Evolutionary conservation across 2,329 filamentous ascomycete species (phyloP), one percentile per base, ranked within the genome.

Genomic region (Metarhizium guizhouense): DNA sequence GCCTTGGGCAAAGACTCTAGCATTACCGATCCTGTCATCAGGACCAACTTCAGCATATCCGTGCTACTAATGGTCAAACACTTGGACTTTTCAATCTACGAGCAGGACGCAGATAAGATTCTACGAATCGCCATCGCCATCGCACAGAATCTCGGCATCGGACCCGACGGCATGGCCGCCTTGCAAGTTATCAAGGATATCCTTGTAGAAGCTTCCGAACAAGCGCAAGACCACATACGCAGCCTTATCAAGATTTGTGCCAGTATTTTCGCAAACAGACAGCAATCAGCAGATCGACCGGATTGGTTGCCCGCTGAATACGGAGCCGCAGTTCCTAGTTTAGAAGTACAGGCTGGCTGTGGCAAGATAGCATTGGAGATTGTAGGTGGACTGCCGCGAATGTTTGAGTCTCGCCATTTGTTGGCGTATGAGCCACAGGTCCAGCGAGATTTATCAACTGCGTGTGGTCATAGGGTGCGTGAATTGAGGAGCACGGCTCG

Each of bases 391-490:
- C 66, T 84, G 49, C 78, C 80, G 3, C 63, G 62, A 18, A 71
- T 72, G 59, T 80, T 77, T 59, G 80, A 82, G 56, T 69, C 75
- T 11, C 68, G 73, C 6, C 66, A 76, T 50, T 62, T 82, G 20
- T 60, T 79, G 51, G 68, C 75, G 0, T 71, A 75, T 59, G 72
- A 72, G 47, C 71, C 71, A 32, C 68, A 67, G 53, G 71, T 81
- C 47, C 70, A 75, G 57, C 70, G 76, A 4, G 72, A 79, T 53
- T 62, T 84, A 57, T 74, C 75, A 1, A 61, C 70, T 8, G 79
- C 79, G 1, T 81, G 79, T 52, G 81, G 80, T 2, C 79, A 83
- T 59, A 65, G 69, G 6, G 76, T 81, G 8, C 70, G 81, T 48
- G 78, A 80, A 57, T 72, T 83, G 48, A 72, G 81, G 50, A 75